These are phyloP conservation scores for Lathyrus tuberosus DNA, from an alignment of 306 rosid species.

Conservation along the genomic window DNA sequence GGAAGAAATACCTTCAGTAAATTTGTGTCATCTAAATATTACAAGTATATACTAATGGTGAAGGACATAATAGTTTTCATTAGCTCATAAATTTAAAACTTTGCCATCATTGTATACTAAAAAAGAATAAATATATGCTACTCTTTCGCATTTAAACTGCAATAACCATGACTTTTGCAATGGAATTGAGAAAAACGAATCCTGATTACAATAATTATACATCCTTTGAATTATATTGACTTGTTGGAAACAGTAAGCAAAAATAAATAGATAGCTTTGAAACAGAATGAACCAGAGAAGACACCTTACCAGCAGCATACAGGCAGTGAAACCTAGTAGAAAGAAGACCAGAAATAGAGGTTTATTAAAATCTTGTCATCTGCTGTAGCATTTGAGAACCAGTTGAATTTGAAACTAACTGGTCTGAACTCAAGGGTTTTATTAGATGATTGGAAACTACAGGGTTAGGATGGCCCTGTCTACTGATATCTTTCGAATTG, in stretches of 20 bases:
- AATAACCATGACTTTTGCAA: slow-evolving; percentile 10
- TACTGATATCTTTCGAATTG: slow-evolving; percentile 65
- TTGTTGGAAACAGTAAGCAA: slow-evolving; percentile 2
- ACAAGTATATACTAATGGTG: too few relatives aligned
- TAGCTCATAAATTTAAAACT: slow-evolving; percentile 12
- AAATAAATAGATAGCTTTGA: slow-evolving; percentile 36
- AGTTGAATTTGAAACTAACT: slow-evolving; percentile 48
- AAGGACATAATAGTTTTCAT: neutral
- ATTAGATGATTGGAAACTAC: slow-evolving; percentile 57
- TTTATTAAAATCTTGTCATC: slow-evolving; percentile 46
- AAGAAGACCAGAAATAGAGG: slow-evolving; percentile 30
- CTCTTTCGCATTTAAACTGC: slow-evolving; percentile 4
- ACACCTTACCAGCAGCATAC: slow-evolving; percentile 33
- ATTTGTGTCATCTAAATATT: neutral
- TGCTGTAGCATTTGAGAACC: slow-evolving; percentile 52
- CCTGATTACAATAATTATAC: slow-evolving; percentile 22
- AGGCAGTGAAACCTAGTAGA: slow-evolving; percentile 34
- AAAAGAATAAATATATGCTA: neutral
- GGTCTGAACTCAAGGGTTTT: slow-evolving; percentile 52
- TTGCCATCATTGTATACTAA: neutral
- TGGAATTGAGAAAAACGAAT: slow-evolving; percentile 23
- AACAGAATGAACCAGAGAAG: slow-evolving; percentile 23
- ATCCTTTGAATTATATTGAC: slow-evolving; percentile 11
- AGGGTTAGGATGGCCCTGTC: slow-evolving; percentile 72
- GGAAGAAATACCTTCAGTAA: neutral